Conservation (phyloP, 495 filamentous ascomycete species). For the Penicillium antarcticum region DNA sequence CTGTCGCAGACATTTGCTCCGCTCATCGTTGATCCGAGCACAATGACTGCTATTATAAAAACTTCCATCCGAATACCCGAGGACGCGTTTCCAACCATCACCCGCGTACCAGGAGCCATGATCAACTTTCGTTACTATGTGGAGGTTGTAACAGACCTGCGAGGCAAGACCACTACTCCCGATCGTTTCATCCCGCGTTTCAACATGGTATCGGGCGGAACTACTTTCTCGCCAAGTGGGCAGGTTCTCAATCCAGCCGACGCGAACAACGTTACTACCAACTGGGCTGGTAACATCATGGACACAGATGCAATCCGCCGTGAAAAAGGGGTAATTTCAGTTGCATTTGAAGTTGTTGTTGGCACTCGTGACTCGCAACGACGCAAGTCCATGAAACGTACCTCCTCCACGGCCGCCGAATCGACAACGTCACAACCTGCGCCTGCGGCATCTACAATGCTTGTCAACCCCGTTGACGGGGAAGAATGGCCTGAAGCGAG, state of each 20-base stretch:
- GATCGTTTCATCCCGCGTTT: conserved; percentile 60
- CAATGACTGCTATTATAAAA: conserved; percentile 71
- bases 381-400: conserved; percentile 43
- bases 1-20: conserved; percentile 82
- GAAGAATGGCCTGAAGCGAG: conserved; percentile 30
- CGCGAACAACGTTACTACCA: conserved; percentile 38
- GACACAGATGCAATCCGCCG: conserved; percentile 84
- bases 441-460: background rate
- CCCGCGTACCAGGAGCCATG: conserved; percentile 80
- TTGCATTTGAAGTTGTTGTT: conserved; percentile 80
- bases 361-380: conserved; percentile 79
- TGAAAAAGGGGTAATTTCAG: conserved; percentile 82
- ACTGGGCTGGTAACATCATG: conserved; percentile 74
- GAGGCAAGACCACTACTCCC: conserved; percentile 73
- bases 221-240: conserved; percentile 45
- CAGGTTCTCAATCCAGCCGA: conserved; percentile 45
- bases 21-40: conserved; percentile 76
- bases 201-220: conserved; percentile 49
- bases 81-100: conserved; percentile 90
- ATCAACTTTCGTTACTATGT: conserved; percentile 92
- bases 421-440: conserved; percentile 16
- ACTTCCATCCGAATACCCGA: conserved; percentile 83
- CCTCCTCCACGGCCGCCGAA: conserved; percentile 21
- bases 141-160: conserved; percentile 87
- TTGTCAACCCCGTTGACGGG: conserved; percentile 21